These are phyloP conservation scores for Backusella tuberculispora DNA, from an alignment of 192 early-diverging fungal genomes.

Conservation along the genomic window DNA sequence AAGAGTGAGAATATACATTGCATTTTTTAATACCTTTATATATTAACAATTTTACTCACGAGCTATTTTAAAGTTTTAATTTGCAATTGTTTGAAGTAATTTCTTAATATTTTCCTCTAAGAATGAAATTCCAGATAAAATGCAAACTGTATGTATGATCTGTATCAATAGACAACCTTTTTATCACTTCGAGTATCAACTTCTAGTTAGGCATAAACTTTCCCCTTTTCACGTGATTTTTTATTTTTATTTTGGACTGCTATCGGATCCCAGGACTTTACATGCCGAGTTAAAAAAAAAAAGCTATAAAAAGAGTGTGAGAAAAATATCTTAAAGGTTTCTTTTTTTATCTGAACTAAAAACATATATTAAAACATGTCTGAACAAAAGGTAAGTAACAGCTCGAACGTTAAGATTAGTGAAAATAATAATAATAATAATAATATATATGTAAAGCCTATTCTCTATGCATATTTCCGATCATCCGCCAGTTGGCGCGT, in stretches of 20 bases:
- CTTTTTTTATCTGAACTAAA: neutral
- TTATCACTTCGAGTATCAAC: no score
- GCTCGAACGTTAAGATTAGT: neutral
- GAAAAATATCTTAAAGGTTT: neutral
- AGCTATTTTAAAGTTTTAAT: no score
- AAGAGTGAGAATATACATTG: no score
- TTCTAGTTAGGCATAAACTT: no score
- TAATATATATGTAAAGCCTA: neutral
- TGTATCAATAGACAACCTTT: no score
- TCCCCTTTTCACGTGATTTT: neutral
- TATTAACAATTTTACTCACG: no score
- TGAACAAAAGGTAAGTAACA: conserved; percentile 7
- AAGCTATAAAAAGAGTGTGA: conserved; percentile 12
- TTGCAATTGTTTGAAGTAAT: no score
- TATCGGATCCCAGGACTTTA: neutral
- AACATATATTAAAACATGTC: neutral
- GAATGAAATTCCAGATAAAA: no score
- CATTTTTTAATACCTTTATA: no score
- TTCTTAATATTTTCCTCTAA: no score
- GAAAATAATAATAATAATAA: neutral
- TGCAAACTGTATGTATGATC: no score
- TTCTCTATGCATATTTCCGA: conserved; percentile 80
- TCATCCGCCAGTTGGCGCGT: conserved; percentile 79
- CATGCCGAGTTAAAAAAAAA: neutral
- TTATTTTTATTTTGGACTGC: neutral